Percentiles rank a stretch among this genome's conserved stretches.
Conservation (phyloP, 192 early-diverging fungal species). For the Coemansia sp. region DNA sequence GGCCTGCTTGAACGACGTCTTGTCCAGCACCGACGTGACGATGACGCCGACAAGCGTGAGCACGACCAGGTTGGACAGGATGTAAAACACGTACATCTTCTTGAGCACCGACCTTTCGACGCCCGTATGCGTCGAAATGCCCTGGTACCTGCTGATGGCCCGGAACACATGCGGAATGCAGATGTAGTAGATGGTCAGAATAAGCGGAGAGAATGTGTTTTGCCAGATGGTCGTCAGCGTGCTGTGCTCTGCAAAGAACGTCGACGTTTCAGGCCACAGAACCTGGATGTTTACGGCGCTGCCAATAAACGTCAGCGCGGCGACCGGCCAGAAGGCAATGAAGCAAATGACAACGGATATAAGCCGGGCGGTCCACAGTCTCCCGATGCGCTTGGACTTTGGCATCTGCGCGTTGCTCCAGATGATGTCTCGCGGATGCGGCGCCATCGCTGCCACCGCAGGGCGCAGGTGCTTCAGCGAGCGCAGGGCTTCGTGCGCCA, state of each 20-base stretch:
- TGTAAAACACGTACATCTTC: conserved; percentile 72
- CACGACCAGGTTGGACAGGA: conserved; percentile 66
- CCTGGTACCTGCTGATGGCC: conserved; percentile 63
- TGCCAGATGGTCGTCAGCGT: conserved; percentile 61
- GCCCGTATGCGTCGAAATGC: conserved; percentile 65
- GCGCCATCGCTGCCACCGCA: conserved; percentile 48
- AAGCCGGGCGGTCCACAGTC: conserved; percentile 37
- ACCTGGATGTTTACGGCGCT: conserved; percentile 57
- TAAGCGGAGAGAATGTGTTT: conserved; percentile 63
- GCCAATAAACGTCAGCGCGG: conserved; percentile 59
- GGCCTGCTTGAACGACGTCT: conserved; percentile 27
- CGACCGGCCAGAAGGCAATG: conserved; percentile 67
- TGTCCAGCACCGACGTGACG: conserved; percentile 42
- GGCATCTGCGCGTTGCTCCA: conserved; percentile 68
- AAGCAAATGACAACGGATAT: conserved; percentile 60
- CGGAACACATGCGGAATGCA: conserved; percentile 63
- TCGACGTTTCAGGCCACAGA: conserved; percentile 52
- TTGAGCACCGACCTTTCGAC: conserved; percentile 66
- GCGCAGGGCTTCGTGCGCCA: conserved; percentile 47
- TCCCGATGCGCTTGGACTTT: conserved; percentile 47
- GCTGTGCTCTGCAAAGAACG: conserved; percentile 51
- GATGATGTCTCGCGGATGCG: conserved; percentile 73
- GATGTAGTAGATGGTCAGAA: conserved; percentile 65
- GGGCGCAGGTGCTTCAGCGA: conserved; percentile 28
- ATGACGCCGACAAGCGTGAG: conserved; percentile 56